A percentile compares a stretch with the other conserved stretches of the same genome.
phyloP scores from a whole-genome alignment of 1,284 basidiomycete species.

The Trichosporon asahii region DNA sequence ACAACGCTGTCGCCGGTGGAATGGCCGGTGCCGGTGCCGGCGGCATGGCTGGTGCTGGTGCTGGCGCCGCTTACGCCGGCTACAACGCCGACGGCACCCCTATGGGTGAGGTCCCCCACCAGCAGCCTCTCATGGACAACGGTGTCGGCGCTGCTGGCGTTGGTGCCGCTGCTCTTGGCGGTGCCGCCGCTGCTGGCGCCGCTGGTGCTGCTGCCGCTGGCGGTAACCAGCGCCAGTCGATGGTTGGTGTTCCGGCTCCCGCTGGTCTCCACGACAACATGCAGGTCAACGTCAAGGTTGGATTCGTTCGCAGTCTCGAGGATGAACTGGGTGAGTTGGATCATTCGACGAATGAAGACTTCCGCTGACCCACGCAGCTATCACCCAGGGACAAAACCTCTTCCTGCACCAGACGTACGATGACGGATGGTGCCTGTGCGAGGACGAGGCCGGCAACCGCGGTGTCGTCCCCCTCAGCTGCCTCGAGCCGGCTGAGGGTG shows the following conservation, averaged over 20 bases:
- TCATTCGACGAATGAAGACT: no score
- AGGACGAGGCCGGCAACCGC: conserved; percentile 42
- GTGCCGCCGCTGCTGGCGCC: conserved; percentile 11
- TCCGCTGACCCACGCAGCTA: conserved; percentile 33
- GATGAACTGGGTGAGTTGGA: conserved; percentile 48
- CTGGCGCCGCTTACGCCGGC: conserved; percentile 12
- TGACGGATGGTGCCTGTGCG: conserved; percentile 52
- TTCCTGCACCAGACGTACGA: conserved; percentile 51
- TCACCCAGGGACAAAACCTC: conserved; percentile 50
- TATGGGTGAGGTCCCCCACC: background rate
- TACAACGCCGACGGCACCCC: background rate
- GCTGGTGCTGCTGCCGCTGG: conserved; percentile 12
- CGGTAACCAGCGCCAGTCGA: conserved; percentile 1
- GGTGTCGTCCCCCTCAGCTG: conserved; percentile 51
- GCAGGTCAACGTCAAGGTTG: conserved; percentile 48
- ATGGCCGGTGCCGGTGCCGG: conserved; percentile 23
- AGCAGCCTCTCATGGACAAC: conserved; percentile 3
- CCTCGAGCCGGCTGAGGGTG: conserved; percentile 37
- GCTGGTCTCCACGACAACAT: conserved; percentile 37
- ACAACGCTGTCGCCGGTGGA: conserved; percentile 17
- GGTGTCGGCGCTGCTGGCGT: conserved; percentile 13
- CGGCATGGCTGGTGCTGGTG: conserved; percentile 16
- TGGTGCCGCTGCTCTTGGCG: conserved; percentile 13
- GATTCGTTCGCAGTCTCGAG: conserved; percentile 48
- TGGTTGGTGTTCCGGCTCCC: conserved; percentile 14